These are phyloP conservation scores for Penicillium paradoxum DNA, from an alignment of 495 filamentous ascomycete species.

Conservation along the genomic window DNA sequence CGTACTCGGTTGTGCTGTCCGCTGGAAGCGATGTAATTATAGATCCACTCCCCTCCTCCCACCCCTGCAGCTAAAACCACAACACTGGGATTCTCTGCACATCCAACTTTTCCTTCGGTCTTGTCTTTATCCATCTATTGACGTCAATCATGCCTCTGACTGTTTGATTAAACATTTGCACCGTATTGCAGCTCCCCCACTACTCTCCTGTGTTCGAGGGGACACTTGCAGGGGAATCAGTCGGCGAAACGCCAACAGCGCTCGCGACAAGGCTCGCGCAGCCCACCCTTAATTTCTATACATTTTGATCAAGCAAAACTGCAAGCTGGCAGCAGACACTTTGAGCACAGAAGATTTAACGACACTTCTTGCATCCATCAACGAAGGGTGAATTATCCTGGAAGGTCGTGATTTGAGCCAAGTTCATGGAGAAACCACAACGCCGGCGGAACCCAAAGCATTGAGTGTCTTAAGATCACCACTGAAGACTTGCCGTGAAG, in stretches of 20 bases:
- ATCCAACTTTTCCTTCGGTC: conserved; percentile 3
- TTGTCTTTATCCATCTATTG: conserved; percentile 2
- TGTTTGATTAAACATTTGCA: neutral
- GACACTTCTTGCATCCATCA: too few relatives aligned
- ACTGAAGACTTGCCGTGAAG: neutral
- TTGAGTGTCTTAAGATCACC: neutral
- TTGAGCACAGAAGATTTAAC: neutral
- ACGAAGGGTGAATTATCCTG: too few relatives aligned
- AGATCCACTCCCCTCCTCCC: conserved; percentile 20
- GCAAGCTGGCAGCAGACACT: neutral
- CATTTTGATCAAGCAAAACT: neutral
- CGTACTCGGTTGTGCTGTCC: conserved; percentile 10
- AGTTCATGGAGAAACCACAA: conserved; percentile 21
- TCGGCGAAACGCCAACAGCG: neutral
- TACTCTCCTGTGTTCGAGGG: neutral
- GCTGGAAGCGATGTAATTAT: conserved; percentile 28
- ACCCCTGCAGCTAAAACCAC: conserved; percentile 41
- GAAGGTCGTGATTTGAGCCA: conserved; percentile 1
- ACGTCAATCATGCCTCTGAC: conserved; percentile 4
- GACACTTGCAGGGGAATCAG: neutral
- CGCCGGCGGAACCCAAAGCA: neutral
- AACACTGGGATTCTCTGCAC: conserved; percentile 28
- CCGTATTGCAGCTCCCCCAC: neutral
- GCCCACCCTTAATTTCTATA: neutral
- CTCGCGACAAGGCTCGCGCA: neutral